Evolutionary conservation across 2,329 filamentous ascomycete genomes (phyloP).

Genomic region (Microdochium nivale): DNA sequence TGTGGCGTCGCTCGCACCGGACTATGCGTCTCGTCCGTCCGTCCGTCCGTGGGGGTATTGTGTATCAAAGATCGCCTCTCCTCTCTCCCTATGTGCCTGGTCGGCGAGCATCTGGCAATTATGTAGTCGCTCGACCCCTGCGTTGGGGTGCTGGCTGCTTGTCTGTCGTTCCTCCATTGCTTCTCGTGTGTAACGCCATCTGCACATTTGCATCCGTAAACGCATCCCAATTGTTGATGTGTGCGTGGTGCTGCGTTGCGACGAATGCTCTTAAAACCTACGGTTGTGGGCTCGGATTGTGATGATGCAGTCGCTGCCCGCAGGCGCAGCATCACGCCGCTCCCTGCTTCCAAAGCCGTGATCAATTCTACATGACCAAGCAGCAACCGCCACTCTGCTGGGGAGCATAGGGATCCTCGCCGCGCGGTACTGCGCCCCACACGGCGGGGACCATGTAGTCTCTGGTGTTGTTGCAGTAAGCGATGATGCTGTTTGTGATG

Average conservation of each 20-base stretch:
- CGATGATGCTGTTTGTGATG: conserved; percentile 65
- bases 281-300: not conserved
- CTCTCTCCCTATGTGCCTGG: not conserved
- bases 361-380: conserved; percentile 68
- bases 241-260: not conserved
- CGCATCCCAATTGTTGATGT: not conserved
- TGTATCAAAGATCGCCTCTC: not conserved
- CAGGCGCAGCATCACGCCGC: not conserved
- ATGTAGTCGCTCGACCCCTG: not conserved
- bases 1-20: not conserved
- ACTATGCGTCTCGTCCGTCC: not conserved
- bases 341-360: conserved; percentile 2
- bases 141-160: not conserved
- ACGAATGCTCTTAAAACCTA: not conserved
- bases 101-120: not conserved
- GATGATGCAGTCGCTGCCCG: not conserved
- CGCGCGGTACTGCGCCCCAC: conserved; percentile 90
- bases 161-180: not conserved
- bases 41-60: not conserved
- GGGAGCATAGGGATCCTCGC: conserved; percentile 96
- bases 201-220: not conserved
- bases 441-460: conserved; percentile 98
- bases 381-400: conserved; percentile 92
- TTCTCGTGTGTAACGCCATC: not conserved
- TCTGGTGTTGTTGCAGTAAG: conserved; percentile 94